Evolutionary conservation across 805 yeast species (phyloP), one percentile per base, ranked within the genome.

Genomic region (Barnettozyma californica): DNA sequence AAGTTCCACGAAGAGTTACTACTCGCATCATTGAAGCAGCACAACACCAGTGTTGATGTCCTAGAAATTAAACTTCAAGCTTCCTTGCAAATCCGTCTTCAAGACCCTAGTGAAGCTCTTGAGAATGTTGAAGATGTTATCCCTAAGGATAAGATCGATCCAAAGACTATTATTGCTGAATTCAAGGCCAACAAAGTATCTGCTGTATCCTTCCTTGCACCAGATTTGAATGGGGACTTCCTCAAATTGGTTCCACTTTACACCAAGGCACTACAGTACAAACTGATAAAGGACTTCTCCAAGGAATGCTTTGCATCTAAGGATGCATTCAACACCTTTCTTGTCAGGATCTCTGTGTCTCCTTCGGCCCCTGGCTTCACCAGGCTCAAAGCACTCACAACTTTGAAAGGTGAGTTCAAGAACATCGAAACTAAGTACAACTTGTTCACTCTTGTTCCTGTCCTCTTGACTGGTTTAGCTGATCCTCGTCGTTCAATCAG

Each of bases 61-160:
- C 67, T 83, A 26, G 91, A 84, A 68, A 77, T 89, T 73, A 73
- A 76, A 46, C 68, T 88, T 41, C 86, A 87, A 66, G 75, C 84
- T 1, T 81, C 91, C 0, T 66, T 89, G 45, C 50, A 56, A 21
- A 53, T 49, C 42, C 34, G 59, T 18, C 53, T 61, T 9, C 59
- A 60, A 16, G 57, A 61, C 14, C 69, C 65, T 21, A 59, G 67
- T 10, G 69, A 69, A 20, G 38, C 41, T 21, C 44, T 43, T 11
- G 48, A 50, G 18, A 51, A 47, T 9, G 21, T 51, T 25, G 56
- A 58, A 19, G 60, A 55, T 5, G 44, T 53, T 16, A 38, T 57
- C n/a, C 59, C 55, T 13, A 44, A 46, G 3, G 49, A 47, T 10
- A 44, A 21, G 18, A 23, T 42, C 3, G 52, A 52, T 9, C 41